phyloP scores from a whole-genome alignment of 192 early-diverging fungal species.

The Coemansia sp. region DNA sequence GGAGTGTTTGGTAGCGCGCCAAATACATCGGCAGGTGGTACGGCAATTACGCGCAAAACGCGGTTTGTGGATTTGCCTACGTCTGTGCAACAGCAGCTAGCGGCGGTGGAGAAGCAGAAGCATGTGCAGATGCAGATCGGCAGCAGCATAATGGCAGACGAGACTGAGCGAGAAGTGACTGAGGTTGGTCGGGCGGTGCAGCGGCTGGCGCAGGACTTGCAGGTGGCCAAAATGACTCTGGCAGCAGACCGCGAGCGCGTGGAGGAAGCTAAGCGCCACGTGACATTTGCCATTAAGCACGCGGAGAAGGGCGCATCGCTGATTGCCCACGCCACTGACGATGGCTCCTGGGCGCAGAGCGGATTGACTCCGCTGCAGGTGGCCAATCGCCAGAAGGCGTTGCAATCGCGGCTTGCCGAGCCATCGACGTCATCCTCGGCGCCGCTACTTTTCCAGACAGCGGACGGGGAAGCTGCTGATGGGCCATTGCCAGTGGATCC shows the following conservation, averaged over 20 bases:
- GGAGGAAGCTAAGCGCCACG: slow-evolving; percentile 25
- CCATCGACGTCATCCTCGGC: slow-evolving; percentile 4
- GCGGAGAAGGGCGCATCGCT: slow-evolving; percentile 41
- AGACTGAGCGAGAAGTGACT: slow-evolving; percentile 27
- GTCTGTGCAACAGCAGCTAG: slow-evolving; percentile 27
- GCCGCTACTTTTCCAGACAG: slow-evolving; percentile 3
- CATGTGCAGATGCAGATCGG: slow-evolving; percentile 48
- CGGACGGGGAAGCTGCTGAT: background rate
- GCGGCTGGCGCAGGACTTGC: slow-evolving; percentile 24
- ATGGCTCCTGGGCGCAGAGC: slow-evolving; percentile 38
- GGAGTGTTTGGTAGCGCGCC: too few relatives aligned
- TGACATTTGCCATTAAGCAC: slow-evolving; percentile 41
- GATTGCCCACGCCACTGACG: slow-evolving; percentile 37
- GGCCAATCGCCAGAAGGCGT: slow-evolving; percentile 28
- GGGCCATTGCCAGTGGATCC: slow-evolving; percentile 7
- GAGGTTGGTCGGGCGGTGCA: slow-evolving; percentile 17
- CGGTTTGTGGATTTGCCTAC: slow-evolving; percentile 41
- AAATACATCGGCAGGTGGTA: background rate
- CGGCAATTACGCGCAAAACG: slow-evolving; percentile 35
- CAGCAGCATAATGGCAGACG: slow-evolving; percentile 30
- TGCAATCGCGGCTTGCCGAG: slow-evolving; percentile 21
- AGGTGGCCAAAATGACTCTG: slow-evolving; percentile 39
- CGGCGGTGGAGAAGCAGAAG: slow-evolving; percentile 36
- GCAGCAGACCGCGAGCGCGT: slow-evolving; percentile 26
- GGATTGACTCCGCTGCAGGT: slow-evolving; percentile 40